Conservation (phyloP, 192 early-diverging fungal species). For the Chytriomyces sp. region DNA sequence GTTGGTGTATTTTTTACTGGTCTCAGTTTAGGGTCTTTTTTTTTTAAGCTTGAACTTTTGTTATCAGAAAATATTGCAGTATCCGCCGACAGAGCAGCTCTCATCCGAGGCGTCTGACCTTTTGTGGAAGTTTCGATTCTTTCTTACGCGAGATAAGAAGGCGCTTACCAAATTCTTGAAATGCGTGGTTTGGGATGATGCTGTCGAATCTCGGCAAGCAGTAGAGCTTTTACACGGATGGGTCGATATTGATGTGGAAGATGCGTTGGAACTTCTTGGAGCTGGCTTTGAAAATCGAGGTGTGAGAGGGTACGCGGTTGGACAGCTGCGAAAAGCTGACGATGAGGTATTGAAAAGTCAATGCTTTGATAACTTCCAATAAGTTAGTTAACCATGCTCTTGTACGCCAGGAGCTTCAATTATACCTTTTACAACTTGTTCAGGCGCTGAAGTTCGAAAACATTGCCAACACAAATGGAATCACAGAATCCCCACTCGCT, state of each 20-base stretch:
- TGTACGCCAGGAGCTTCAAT: constrained; percentile 75
- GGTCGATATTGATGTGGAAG: constrained; percentile 93
- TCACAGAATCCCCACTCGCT: constrained; percentile 64
- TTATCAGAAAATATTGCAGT: constrained; percentile 80
- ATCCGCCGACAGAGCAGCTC: constrained; percentile 87
- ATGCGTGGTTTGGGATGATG: constrained; percentile 93
- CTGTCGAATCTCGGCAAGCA: constrained; percentile 89
- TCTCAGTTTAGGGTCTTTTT: constrained; percentile 1
- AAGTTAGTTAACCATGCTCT: background rate
- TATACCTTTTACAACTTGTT: constrained; percentile 96
- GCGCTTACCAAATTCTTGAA: constrained; percentile 98
- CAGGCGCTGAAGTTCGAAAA: constrained; percentile 97
- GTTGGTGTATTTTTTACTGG: constrained; percentile 54
- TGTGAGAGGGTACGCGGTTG: constrained; percentile 88
- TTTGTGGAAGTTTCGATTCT: constrained; percentile 98
- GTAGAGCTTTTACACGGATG: constrained; percentile 84
- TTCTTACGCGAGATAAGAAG: constrained; percentile 91
- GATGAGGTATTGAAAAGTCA: constrained; percentile 72
- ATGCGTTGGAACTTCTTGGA: constrained; percentile 93
- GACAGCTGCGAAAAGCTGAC: constrained; percentile 84
- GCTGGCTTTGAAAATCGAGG: constrained; percentile 80
- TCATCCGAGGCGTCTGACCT: constrained; percentile 89
- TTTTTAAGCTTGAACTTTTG: background rate
- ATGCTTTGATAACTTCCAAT: background rate
- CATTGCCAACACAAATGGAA: constrained; percentile 45